Percentiles rank a stretch among this genome's conserved stretches.
These are phyloP conservation scores for Salix dunnii DNA, from an alignment of 345 rosid species.

Conservation along the genomic window DNA sequence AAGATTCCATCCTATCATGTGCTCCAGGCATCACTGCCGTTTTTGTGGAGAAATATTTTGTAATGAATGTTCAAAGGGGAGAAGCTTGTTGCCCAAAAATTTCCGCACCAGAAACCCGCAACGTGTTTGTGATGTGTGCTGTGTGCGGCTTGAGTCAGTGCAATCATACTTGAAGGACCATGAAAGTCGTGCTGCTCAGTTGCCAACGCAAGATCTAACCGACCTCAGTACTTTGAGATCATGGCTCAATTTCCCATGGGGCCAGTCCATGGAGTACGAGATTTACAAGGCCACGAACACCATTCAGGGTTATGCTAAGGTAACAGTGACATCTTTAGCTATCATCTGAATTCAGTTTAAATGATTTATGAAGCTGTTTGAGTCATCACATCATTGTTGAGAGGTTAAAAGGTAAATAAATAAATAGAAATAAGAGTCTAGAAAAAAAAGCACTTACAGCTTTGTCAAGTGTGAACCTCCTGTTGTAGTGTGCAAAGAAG, in stretches of 20 bases:
- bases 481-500: too few relatives aligned
- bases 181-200: conserved; percentile 86
- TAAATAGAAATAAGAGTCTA: too few relatives aligned
- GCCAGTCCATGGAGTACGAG: conserved; percentile 84
- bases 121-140: conserved; percentile 90
- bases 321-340: conserved; percentile 12
- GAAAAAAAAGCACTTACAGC: too few relatives aligned
- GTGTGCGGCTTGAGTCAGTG: conserved; percentile 74
- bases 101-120: conserved; percentile 67
- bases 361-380: too few relatives aligned
- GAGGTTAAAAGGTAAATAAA: too few relatives aligned
- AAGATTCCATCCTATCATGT: conserved; percentile 89
- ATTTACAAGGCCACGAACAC: conserved; percentile 88
- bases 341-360: too few relatives aligned
- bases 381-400: too few relatives aligned
- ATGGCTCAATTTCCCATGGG: conserved; percentile 98
- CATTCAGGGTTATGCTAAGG: conserved; percentile 69
- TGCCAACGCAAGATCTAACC: conserved; percentile 77
- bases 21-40: conserved; percentile 94
- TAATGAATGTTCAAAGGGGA: conserved; percentile 78
- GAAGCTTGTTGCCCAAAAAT: conserved; percentile 76
- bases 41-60: conserved; percentile 95
- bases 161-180: conserved; percentile 92
- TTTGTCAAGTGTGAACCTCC: too few relatives aligned
- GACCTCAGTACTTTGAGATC: conserved; percentile 97